Percentiles rank a stretch among this genome's conserved stretches.
Conservation (phyloP, 495 filamentous ascomycete genomes). For the Ramalina intermedia region DNA sequence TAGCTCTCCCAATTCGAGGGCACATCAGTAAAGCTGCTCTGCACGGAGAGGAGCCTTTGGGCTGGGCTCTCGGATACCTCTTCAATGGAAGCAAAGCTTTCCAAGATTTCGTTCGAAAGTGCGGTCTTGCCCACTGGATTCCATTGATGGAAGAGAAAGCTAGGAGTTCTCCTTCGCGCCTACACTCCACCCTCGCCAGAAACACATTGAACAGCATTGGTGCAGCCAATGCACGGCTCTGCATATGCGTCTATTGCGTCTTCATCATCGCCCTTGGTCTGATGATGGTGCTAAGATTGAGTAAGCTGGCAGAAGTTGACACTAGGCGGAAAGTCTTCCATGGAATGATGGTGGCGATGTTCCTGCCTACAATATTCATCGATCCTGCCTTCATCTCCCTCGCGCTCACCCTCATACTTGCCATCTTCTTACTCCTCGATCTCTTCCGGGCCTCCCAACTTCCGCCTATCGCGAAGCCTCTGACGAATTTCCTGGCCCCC, state of each 20-base stretch:
- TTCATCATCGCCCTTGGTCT: slow-evolving; percentile 55
- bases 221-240: slow-evolving; percentile 65
- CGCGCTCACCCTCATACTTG: slow-evolving; percentile 57
- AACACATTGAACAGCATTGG: slow-evolving; percentile 46
- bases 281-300: slow-evolving; percentile 55
- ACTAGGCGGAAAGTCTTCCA: slow-evolving; percentile 98
- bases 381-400: slow-evolving; percentile 75
- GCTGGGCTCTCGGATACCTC: slow-evolving; percentile 84
- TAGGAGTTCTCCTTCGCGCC: slow-evolving; percentile 22
- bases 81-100: slow-evolving; percentile 64
- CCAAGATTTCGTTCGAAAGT: slow-evolving; percentile 47
- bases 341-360: slow-evolving; percentile 93
- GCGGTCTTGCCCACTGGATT: slow-evolving; percentile 62
- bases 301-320: slow-evolving; percentile 67
- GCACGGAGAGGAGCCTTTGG: slow-evolving; percentile 61
- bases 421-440: slow-evolving; percentile 76
- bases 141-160: slow-evolving; percentile 38
- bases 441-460: slow-evolving; percentile 81
- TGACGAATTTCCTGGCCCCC: slow-evolving; percentile 75
- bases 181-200: slow-evolving; percentile 28
- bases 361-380: slow-evolving; percentile 69
- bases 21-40: slow-evolving; percentile 56
- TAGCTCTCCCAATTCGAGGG: slow-evolving; percentile 54
- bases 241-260: slow-evolving; percentile 60
- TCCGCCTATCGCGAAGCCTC: slow-evolving; percentile 66